phyloP scores from a whole-genome alignment of 805 yeast genomes.

The Candida jianshihensis region DNA sequence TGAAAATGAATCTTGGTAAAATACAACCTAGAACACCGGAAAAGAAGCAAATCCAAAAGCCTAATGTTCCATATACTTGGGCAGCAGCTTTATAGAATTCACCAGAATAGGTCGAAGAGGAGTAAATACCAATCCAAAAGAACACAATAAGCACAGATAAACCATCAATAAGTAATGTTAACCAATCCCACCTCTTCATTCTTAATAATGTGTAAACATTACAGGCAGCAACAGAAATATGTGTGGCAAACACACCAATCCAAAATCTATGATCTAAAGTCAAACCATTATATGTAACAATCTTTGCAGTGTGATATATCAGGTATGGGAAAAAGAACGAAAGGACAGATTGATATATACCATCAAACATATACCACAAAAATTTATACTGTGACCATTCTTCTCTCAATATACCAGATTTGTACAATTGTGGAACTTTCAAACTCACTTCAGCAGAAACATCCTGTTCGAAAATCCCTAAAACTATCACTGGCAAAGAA shows the following conservation, averaged over 20 bases:
- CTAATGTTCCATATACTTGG: conserved; percentile 50
- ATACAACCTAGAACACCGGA: conserved; percentile 60
- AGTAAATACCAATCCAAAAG: conserved; percentile 75
- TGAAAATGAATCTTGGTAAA: conserved; percentile 60
- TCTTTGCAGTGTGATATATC: conserved; percentile 34
- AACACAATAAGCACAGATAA: conserved; percentile 55
- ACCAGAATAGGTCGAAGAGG: conserved; percentile 36
- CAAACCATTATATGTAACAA: conserved; percentile 47
- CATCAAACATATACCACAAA: conserved; percentile 70
- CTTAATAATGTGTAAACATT: conserved; percentile 59
- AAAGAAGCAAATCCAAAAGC: conserved; percentile 63
- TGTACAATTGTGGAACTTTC: conserved; percentile 68
- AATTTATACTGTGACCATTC: conserved; percentile 71
- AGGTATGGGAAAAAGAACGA: conserved; percentile 71
- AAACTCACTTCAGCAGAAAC: conserved; percentile 63
- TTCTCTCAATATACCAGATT: conserved; percentile 60
- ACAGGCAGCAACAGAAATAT: conserved; percentile 62
- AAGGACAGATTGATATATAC: conserved; percentile 65
- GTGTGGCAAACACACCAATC: conserved; percentile 62
- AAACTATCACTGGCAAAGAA: conserved; percentile 69
- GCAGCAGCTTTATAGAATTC: conserved; percentile 66
- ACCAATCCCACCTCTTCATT: conserved; percentile 80
- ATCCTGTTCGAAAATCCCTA: conserved; percentile 79
- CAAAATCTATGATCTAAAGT: conserved; percentile 64
- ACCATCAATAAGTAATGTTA: conserved; percentile 45